Base-by-base conservation (phyloP, 768 basidiomycete genomes). In the Russula emetica region DNA sequence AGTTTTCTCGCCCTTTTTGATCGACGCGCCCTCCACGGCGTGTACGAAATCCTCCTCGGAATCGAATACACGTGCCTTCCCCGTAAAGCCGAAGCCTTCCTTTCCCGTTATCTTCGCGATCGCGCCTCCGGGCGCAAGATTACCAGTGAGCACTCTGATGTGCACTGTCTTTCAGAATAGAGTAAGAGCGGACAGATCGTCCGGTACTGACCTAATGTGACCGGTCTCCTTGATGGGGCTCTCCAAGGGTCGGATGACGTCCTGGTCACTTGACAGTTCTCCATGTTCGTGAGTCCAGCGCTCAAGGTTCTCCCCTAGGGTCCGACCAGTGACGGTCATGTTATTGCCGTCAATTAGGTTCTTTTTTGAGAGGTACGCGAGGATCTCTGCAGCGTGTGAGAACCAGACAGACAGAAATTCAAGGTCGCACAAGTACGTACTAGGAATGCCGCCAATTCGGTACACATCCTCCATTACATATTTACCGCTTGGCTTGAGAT, bases 381-480 rank as follows among this genome's bases (percentile, higher is more conserved):
- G 81, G 65, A 97, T 85, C 77, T 90, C 94, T 95, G 73, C 18
- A 14, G 58, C 54, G 42, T 61, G 62, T 36, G 40, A 60, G 40
- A 53, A 36, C 6, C n/a, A n/a, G n/a, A n/a, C n/a, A 28, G 10
- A 61, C n/a, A 60, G 30, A 4, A 38, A 32, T 22, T 11, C 14
- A 18, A 49, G 26, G 20, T 44, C 42, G 16, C 26, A 32, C 52
- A 58, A 34, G 59, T 10, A 79, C 89, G 66, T 76, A 96, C 94
- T 90, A 5, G 97, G 96, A 69, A 95, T 94, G 61, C 96, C 97
- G 60, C 97, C 97, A 62, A 98, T 87, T 74, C 90, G 92, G 82
- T 92, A 86, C 10, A 99, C 85, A 71, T 98, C 92, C 76, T 95
- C 94, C 94, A 98, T 97, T 70, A 98, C 92, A 80, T 98, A 98